Evolutionary conservation across 139 green algal species (phyloP).

Genomic region (Diplosphaera chodatii): DNA sequence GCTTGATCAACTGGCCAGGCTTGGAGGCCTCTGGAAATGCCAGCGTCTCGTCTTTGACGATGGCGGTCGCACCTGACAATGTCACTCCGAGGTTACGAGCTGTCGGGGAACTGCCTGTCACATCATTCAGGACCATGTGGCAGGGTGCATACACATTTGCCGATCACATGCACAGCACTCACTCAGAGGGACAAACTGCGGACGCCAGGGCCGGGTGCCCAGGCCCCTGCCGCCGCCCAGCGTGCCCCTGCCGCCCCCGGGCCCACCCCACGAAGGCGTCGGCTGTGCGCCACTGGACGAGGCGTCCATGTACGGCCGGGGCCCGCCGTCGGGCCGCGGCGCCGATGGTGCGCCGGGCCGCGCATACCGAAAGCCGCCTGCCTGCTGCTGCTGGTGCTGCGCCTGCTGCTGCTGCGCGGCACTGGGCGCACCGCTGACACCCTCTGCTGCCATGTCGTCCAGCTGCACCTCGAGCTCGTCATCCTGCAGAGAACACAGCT

Average conservation of each 20-base stretch:
- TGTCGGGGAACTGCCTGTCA: too few relatives aligned
- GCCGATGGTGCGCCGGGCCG: too few relatives aligned
- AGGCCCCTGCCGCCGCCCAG: background rate
- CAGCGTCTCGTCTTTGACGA: background rate
- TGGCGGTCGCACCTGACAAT: background rate
- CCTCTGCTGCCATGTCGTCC: background rate
- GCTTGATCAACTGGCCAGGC: slow-evolving; percentile 56
- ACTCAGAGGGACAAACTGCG: background rate
- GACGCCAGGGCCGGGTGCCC: background rate
- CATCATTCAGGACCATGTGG: too few relatives aligned
- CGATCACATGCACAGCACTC: too few relatives aligned
- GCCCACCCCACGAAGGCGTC: background rate
- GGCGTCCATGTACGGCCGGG: background rate
- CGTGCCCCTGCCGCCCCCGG: background rate
- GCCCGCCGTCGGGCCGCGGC: background rate
- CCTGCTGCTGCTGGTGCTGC: too few relatives aligned
- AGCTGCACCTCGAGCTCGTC: background rate
- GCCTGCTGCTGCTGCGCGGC: too few relatives aligned
- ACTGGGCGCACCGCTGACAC: background rate
- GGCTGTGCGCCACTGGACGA: background rate
- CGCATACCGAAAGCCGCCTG: background rate
- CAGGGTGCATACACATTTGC: too few relatives aligned
- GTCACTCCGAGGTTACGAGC: too few relatives aligned
- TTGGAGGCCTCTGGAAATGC: slow-evolving; percentile 19
- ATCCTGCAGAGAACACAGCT: background rate